These are phyloP conservation scores for Singerocomus rubriflavus DNA, from an alignment of 1,284 basidiomycete species.

Conservation along the genomic window DNA sequence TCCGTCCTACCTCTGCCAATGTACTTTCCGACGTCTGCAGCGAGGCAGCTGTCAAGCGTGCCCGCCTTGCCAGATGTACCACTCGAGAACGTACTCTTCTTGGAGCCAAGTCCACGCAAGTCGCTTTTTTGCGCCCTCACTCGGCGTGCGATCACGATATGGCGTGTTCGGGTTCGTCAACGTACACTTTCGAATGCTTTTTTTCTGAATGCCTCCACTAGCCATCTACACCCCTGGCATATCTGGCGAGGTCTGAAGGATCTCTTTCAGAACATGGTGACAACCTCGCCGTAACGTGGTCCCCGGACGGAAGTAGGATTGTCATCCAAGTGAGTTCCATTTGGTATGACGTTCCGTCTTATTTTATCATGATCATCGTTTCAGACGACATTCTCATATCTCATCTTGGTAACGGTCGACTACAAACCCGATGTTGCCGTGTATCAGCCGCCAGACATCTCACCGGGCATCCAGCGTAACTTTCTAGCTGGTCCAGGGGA, in stretches of 20 bases:
- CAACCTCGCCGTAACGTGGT: slow-evolving; percentile 74
- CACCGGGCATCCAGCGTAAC: slow-evolving; percentile 54
- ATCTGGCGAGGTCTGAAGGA: slow-evolving; percentile 69
- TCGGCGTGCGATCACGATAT: slow-evolving; percentile 65
- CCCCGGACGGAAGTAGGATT: slow-evolving; percentile 73
- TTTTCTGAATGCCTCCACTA: slow-evolving; percentile 32
- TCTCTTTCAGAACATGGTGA: slow-evolving; percentile 81
- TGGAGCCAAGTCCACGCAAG: slow-evolving; percentile 68
- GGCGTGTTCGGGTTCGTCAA: slow-evolving; percentile 77
- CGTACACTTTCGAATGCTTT: background rate
- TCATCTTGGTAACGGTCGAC: slow-evolving; percentile 72
- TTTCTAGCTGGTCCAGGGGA: slow-evolving; percentile 81
- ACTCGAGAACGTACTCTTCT: slow-evolving; percentile 54
- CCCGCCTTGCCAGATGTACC: slow-evolving; percentile 63
- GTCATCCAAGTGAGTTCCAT: slow-evolving; percentile 67
- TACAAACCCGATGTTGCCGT: slow-evolving; percentile 54
- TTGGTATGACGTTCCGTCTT: slow-evolving; percentile 1
- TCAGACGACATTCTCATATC: slow-evolving; percentile 74
- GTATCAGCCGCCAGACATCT: slow-evolving; percentile 55
- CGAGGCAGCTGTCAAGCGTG: slow-evolving; percentile 63
- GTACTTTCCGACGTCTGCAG: slow-evolving; percentile 82
- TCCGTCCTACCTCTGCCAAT: slow-evolving; percentile 36
- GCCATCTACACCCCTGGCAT: slow-evolving; percentile 78
- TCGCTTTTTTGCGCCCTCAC: slow-evolving; percentile 78
- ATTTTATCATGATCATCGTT: slow-evolving; percentile 1